These are phyloP conservation scores for Mycena maculata DNA, from an alignment of 768 basidiomycete genomes.

Conservation along the genomic window DNA sequence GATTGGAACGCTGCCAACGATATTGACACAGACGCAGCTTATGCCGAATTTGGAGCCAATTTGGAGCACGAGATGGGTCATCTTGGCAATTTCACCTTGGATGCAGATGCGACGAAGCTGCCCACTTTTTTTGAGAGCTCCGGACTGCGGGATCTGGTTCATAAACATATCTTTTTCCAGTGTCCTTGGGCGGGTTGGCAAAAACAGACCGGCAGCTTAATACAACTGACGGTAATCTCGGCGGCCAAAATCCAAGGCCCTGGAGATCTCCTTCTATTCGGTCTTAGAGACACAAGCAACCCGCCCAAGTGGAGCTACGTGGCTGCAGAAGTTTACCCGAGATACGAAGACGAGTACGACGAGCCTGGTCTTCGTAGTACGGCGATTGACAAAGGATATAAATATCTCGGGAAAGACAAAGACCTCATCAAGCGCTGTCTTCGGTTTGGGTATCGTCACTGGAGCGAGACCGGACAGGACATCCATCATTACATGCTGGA, in stretches of 20 bases:
- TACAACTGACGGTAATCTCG: not conserved
- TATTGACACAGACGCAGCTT: not conserved
- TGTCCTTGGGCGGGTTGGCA: not conserved
- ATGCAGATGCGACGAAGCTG: not conserved
- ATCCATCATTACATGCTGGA: not conserved
- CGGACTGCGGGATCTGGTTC: not conserved
- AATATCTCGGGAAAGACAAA: not conserved
- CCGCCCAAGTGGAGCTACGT: not conserved
- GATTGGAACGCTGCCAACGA: not conserved
- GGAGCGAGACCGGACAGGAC: not conserved
- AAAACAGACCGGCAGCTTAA: not conserved
- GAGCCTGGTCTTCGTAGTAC: not conserved
- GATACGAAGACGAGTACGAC: not conserved
- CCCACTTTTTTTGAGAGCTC: not conserved
- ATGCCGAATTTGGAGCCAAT: not conserved
- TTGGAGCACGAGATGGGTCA: not conserved
- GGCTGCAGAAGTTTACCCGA: not conserved
- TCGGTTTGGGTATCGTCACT: not conserved
- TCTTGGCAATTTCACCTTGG: not conserved
- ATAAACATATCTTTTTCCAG: not conserved
- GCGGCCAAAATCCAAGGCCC: not conserved
- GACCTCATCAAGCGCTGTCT: constrained; percentile 2
- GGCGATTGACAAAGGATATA: not conserved
- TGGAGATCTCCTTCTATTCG: constrained; percentile 1
- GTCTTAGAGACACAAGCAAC: not conserved